These are phyloP conservation scores for Purpureocillium takamizusanense DNA, from an alignment of 2,329 filamentous ascomycete genomes.

Conservation along the genomic window DNA sequence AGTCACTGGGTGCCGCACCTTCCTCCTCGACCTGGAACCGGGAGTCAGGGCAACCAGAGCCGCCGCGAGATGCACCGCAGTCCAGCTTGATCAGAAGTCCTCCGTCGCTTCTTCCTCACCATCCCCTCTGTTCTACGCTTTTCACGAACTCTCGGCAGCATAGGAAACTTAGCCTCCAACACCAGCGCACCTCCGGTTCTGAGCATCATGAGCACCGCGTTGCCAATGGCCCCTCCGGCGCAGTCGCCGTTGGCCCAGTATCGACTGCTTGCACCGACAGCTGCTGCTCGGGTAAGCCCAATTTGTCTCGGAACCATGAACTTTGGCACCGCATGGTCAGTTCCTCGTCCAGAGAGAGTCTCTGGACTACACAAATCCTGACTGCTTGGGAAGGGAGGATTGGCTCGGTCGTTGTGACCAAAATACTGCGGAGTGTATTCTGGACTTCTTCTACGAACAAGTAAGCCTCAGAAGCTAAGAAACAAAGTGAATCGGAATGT, in stretches of 20 bases:
- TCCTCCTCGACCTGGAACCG: too few relatives aligned
- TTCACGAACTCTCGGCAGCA: too few relatives aligned
- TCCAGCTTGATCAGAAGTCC: too few relatives aligned
- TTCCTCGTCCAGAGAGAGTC: neutral
- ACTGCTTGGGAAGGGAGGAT: constrained; percentile 28
- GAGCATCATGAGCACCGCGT: constrained; percentile 8
- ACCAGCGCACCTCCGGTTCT: neutral
- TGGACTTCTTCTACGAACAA: constrained; percentile 56
- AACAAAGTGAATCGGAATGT: too few relatives aligned
- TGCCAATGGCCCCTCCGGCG: constrained; percentile 34
- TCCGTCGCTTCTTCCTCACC: too few relatives aligned
- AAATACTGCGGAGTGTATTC: constrained; percentile 49
- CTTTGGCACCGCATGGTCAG: constrained; percentile 48
- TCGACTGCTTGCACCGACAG: constrained; percentile 56
- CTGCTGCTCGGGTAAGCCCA: constrained; percentile 58
- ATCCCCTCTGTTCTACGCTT: too few relatives aligned
- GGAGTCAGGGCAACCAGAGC: too few relatives aligned
- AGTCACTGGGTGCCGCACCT: too few relatives aligned
- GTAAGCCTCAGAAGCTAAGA: constrained; percentile 17
- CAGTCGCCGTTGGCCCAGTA: constrained; percentile 56
- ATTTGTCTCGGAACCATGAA: constrained; percentile 58
- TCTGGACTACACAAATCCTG: neutral
- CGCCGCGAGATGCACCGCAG: too few relatives aligned
- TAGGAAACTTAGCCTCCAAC: too few relatives aligned
- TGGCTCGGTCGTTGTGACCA: constrained; percentile 59